Conservation (phyloP, 2,329 filamentous ascomycete species). For the Cytospora chrysosperma region DNA sequence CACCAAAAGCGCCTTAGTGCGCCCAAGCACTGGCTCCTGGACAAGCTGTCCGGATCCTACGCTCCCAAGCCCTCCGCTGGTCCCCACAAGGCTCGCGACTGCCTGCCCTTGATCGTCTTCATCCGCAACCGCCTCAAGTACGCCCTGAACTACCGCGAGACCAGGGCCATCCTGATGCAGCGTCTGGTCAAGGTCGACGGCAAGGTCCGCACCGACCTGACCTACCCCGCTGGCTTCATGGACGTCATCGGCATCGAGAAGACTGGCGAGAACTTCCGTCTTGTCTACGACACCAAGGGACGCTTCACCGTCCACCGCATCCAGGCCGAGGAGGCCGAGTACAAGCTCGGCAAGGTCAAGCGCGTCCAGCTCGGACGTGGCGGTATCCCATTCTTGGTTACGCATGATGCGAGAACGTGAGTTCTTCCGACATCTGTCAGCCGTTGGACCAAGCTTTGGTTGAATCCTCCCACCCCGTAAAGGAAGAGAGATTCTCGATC, state of each 20-base stretch:
- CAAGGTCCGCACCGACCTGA: conserved; percentile 98
- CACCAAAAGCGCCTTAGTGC: conserved; percentile 99
- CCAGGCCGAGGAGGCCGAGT: conserved; percentile 96
- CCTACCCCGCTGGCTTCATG: conserved; percentile 98
- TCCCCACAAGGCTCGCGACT: conserved; percentile 99
- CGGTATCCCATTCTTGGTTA: conserved; percentile 99
- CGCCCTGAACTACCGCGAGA: conserved; percentile 97
- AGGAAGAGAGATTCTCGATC: conserved; percentile 24
- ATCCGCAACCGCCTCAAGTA: conserved; percentile 97
- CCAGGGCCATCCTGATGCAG: conserved; percentile 98
- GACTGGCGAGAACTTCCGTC: conserved; percentile 99
- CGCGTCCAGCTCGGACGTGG: conserved; percentile 98
- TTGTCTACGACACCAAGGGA: conserved; percentile 99
- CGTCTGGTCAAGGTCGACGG: conserved; percentile 99
- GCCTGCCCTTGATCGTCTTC: conserved; percentile 98
- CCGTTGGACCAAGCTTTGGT: conserved; percentile 99
- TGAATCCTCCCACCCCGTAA: conserved; percentile 42
- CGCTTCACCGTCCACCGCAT: conserved; percentile 99
- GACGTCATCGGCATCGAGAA: conserved; percentile 99
- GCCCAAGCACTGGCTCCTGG: conserved; percentile 98
- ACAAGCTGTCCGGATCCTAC: conserved; percentile 96
- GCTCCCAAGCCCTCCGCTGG: conserved; percentile 71
- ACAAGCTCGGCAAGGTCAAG: conserved; percentile 99
- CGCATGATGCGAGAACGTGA: conserved; percentile 99
- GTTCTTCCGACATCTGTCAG: conserved; percentile 99